Conservation (phyloP, 169 alveolate species). For the Sarcocystis neurona region DNA sequence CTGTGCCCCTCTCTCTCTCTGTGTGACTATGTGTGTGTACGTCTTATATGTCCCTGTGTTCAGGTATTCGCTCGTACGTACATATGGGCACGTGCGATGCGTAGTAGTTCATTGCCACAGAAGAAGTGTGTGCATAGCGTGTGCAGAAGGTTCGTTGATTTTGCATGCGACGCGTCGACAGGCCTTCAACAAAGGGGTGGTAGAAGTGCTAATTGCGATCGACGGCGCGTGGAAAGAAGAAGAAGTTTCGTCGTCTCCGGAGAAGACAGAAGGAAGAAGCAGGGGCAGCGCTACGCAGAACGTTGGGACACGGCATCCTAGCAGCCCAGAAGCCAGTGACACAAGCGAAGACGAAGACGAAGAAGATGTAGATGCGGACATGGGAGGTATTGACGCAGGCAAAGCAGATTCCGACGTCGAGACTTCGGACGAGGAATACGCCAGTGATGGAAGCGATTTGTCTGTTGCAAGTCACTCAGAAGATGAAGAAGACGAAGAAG, state of each 20-base stretch:
- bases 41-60: no score
- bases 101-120: no score
- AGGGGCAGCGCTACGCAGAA: background rate
- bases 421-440: background rate
- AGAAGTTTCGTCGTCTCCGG: background rate
- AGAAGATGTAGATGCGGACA: background rate
- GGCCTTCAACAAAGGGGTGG: constrained; percentile 62
- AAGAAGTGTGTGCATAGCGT: background rate
- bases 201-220: constrained; percentile 57
- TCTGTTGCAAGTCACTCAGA: background rate
- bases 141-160: background rate
- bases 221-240: constrained; percentile 53
- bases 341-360: background rate
- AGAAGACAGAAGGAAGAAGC: background rate
- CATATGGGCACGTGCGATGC: no score
- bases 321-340: background rate
- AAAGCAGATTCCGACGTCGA: background rate
- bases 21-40: no score
- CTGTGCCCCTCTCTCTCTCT: no score
- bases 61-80: no score
- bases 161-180: background rate
- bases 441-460: background rate
- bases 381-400: background rate
- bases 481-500: background rate
- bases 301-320: background rate